Percentiles rank a stretch among this genome's conserved stretches.
Evolutionary conservation across 2,329 filamentous ascomycete species (phyloP).

Genomic region (Ophiostoma tasmaniense): DNA sequence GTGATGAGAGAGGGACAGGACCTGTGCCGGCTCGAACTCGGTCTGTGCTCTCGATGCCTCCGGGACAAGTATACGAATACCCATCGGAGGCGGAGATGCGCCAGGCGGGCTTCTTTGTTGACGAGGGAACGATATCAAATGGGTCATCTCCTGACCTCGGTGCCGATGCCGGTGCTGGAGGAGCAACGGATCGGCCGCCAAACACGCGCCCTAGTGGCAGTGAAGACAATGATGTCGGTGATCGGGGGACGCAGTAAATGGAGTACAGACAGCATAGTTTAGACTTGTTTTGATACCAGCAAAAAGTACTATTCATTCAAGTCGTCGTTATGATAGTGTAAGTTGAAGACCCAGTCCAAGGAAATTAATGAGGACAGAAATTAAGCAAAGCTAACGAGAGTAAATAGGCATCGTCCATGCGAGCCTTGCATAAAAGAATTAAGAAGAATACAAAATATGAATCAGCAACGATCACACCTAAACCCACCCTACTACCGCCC

Average conservation of each 20-base stretch:
- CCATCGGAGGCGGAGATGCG: slow-evolving; percentile 34
- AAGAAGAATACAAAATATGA: neutral
- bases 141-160: neutral
- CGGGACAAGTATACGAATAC: slow-evolving; percentile 43
- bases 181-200: too few species aligned
- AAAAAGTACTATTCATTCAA: neutral
- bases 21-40: slow-evolving; percentile 15
- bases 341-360: neutral
- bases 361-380: neutral
- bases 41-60: slow-evolving; percentile 29
- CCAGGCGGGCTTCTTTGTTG: slow-evolving; percentile 36
- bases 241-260: neutral
- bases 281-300: neutral
- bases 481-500: neutral
- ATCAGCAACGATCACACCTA: neutral
- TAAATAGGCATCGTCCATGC: neutral
- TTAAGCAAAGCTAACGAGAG: neutral
- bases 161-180: neutral
- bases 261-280: neutral
- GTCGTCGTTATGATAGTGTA: neutral
- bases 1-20: slow-evolving; percentile 7
- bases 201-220: slow-evolving; percentile 25
- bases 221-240: neutral
- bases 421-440: neutral
- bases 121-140: slow-evolving; percentile 16